Base-by-base conservation (phyloP, 768 basidiomycete species). In the Lactifluus pinguis region DNA sequence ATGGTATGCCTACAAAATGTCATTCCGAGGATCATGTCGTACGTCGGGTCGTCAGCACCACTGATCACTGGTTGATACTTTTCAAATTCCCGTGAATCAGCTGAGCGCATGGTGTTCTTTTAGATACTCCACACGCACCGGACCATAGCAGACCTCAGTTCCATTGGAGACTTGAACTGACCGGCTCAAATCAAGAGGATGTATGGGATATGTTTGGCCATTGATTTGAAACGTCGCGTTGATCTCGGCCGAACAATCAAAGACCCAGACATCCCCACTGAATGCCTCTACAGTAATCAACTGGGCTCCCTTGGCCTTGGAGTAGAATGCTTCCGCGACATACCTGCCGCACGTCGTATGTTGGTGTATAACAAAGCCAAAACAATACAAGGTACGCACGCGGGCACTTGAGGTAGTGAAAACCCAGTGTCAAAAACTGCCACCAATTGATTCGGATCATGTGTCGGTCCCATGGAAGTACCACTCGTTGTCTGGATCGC, bases 1-100 rank as follows among this genome's bases (percentile, higher is more conserved):
- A 11, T 7, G 48, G 0, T 58, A 29, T 6, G 75, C 83, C 67
- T 65, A 85, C 85, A 70, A 72, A 87, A 87, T 14, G 81, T 79
- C 84, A 88, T 87, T 59, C 87, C 87, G 41, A 89, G 75, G 49
- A 89, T 79, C 71, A 83, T 78, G 66, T 88, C 86, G 62, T 76
- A 86, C 25, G 70, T 75, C 38, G 79, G 74, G 44, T 77, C 78
- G 49, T 72, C 68, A 41, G 79, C 74, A 85, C 86, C 55, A 58
- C 77, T 78, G 4, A 79, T 77, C 41, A 80, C 77, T 9, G 86
- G 84, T 66, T 89, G 87, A 73, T 86, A 87, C 86, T 87, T 59
- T 11, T 10, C 8, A 17, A 53, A 48, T 42, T 2, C 5, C 45
- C 41, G 29, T 17, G 9, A 14, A 50, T 61, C 44, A 57, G 60